phyloP scores from a whole-genome alignment of 345 rosid genomes.

The Linum trigynum region DNA sequence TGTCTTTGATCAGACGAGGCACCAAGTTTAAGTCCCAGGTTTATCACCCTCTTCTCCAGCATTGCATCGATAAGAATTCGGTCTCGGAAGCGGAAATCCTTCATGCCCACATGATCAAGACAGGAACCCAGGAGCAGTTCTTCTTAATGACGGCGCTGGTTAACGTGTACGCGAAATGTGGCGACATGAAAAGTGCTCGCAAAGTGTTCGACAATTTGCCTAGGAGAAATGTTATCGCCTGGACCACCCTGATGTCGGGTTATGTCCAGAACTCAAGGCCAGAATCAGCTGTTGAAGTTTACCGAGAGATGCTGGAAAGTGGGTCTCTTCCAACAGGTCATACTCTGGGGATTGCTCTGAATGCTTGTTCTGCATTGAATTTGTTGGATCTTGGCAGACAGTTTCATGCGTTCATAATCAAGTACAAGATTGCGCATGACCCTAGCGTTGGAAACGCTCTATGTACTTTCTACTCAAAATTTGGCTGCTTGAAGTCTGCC shows the following conservation, averaged over 20 bases:
- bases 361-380: conserved; percentile 35
- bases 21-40: conserved; percentile 18
- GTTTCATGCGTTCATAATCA: conserved; percentile 40
- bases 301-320: conserved; percentile 32
- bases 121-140: conserved; percentile 27
- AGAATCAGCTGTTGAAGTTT: conserved; percentile 27
- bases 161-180: conserved; percentile 44
- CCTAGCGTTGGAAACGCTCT: conserved; percentile 54
- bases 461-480: conserved; percentile 45
- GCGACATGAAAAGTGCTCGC: conserved; percentile 28
- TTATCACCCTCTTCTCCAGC: conserved; percentile 38
- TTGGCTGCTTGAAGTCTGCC: conserved; percentile 31
- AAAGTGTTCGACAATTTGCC: conserved; percentile 30
- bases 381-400: conserved; percentile 37
- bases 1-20: conserved; percentile 23
- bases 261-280: conserved; percentile 42
- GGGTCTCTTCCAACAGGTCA: conserved; percentile 39
- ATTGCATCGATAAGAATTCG: conserved; percentile 36
- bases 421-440: conserved; percentile 32
- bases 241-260: conserved; percentile 45
- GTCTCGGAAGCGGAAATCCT: conserved; percentile 22
- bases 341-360: conserved; percentile 37
- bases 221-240: conserved; percentile 25
- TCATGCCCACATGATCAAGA: conserved; percentile 46
- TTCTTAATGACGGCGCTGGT: conserved; percentile 35